Conservation (phyloP, 352 stramenopile species). For the Globisporangium yorkense region DNA sequence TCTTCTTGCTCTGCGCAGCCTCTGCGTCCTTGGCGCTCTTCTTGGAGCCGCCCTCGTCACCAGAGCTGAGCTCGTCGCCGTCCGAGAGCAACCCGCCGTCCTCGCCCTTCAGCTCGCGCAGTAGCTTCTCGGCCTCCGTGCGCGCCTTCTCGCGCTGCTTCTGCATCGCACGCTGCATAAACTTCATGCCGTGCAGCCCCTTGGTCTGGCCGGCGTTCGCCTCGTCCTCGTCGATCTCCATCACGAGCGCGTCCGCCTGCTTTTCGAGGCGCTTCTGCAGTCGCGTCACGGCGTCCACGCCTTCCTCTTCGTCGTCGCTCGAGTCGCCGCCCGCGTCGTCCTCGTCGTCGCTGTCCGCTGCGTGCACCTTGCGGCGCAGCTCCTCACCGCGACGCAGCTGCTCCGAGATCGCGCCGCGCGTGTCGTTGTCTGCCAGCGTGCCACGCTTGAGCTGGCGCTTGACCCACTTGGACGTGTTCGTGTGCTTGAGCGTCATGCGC, state of each 20-base stretch:
- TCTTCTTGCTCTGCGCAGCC: conserved; percentile 19
- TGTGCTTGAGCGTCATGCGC: conserved; percentile 96
- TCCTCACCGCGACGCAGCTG: conserved; percentile 89
- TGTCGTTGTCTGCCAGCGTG: conserved; percentile 89
- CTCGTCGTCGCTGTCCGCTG: conserved; percentile 58
- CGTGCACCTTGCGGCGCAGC: conserved; percentile 91
- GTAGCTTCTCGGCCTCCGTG: conserved; percentile 89
- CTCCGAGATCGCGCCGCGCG: conserved; percentile 85
- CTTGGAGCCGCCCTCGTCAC: conserved; percentile 26
- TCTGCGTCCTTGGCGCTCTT: conserved; percentile 5
- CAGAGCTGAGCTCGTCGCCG: conserved; percentile 39
- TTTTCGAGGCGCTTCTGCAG: conserved; percentile 63
- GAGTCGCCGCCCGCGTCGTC: conserved; percentile 41
- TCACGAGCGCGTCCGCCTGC: conserved; percentile 66
- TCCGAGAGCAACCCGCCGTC: conserved; percentile 50
- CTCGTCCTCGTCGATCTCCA: conserved; percentile 66
- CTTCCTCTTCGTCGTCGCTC: conserved; percentile 30
- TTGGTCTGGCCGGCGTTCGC: conserved; percentile 44
- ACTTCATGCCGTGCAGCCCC: conserved; percentile 95
- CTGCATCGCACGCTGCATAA: conserved; percentile 97
- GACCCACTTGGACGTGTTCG: conserved; percentile 98
- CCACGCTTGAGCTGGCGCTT: conserved; percentile 92
- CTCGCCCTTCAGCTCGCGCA: conserved; percentile 91
- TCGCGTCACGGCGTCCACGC: conserved; percentile 45
- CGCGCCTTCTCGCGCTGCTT: conserved; percentile 91